Conservation (phyloP, 78 protist species). For the Mastigamoeba balamuthi region DNA sequence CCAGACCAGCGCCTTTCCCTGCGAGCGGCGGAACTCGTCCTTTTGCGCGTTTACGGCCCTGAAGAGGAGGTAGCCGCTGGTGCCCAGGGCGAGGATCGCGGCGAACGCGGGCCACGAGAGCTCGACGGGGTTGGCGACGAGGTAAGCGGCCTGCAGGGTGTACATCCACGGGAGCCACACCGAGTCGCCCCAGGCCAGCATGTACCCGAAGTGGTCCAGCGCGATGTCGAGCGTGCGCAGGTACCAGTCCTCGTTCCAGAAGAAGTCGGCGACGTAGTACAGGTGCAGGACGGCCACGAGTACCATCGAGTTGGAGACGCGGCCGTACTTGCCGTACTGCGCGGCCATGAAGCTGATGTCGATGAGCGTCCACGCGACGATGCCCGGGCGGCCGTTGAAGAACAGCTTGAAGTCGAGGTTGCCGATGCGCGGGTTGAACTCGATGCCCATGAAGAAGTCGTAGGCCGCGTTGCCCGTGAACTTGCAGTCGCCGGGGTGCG, state of each 20-base stretch:
- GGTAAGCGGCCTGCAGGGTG: conserved; percentile 20
- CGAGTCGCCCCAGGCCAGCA: conserved; percentile 64
- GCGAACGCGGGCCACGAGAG: neutral
- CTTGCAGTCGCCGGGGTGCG: neutral
- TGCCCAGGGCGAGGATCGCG: neutral
- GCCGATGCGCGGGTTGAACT: conserved; percentile 64
- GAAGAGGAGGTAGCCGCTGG: conserved; percentile 2
- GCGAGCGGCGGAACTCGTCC: conserved; percentile 26
- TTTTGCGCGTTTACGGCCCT: neutral
- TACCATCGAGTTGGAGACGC: conserved; percentile 31
- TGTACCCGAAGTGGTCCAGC: conserved; percentile 71
- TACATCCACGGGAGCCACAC: conserved; percentile 70
- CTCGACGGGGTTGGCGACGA: conserved; percentile 13
- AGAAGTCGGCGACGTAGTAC: conserved; percentile 27
- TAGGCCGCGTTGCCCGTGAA: conserved; percentile 19
- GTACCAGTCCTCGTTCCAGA: conserved; percentile 46
- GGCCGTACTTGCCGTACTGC: conserved; percentile 25
- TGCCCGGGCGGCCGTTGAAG: conserved; percentile 8
- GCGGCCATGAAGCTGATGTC: conserved; percentile 1
- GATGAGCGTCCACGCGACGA: conserved; percentile 1
- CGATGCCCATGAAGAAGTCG: conserved; percentile 72
- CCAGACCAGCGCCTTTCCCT: conserved; percentile 15
- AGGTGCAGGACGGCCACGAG: conserved; percentile 15
- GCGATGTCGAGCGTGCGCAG: conserved; percentile 22
- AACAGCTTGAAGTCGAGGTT: conserved; percentile 2